Conservation (phyloP, 2,329 filamentous ascomycete species). For the Neonectria faginata region DNA sequence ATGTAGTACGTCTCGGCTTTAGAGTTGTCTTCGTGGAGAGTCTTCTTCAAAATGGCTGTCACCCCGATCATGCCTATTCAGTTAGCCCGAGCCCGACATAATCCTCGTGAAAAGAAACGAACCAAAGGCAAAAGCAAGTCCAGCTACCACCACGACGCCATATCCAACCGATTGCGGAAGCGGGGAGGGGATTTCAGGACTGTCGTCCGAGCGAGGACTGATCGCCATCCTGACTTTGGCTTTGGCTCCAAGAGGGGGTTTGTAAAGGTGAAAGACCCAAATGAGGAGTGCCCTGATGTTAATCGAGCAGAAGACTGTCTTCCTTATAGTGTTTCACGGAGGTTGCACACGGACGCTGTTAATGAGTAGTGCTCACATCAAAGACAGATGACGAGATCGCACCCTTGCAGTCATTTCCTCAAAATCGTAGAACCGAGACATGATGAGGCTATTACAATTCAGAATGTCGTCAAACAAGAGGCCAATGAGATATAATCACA, state of each 20-base stretch:
- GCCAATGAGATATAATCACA: constrained; percentile 16
- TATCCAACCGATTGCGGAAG: constrained; percentile 65
- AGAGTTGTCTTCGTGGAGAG: constrained; percentile 29
- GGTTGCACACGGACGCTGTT: neutral
- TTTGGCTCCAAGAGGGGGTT: too few relatives aligned
- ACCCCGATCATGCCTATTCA: constrained; percentile 28
- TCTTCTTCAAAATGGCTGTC: constrained; percentile 25
- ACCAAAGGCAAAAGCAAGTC: constrained; percentile 76
- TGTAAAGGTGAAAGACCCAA: too few relatives aligned
- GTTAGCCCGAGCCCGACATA: neutral
- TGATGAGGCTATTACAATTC: constrained; percentile 26
- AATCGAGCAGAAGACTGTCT: too few relatives aligned
- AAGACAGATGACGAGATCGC: constrained; percentile 9
- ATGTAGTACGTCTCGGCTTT: constrained; percentile 23
- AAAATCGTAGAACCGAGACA: neutral
- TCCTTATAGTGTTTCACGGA: neutral
- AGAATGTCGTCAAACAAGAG: constrained; percentile 24
- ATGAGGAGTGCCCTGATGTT: too few relatives aligned
- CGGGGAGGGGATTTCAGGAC: constrained; percentile 19
- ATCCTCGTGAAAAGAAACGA: constrained; percentile 60
- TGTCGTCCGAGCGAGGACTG: constrained; percentile 13
- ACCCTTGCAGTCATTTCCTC: neutral
- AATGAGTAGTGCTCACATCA: neutral
- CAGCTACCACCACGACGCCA: constrained; percentile 79
- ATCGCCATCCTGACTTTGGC: neutral